These are phyloP conservation scores for Flaveria brownii DNA, from an alignment of 129 eudicot species.

Conservation along the genomic window DNA sequence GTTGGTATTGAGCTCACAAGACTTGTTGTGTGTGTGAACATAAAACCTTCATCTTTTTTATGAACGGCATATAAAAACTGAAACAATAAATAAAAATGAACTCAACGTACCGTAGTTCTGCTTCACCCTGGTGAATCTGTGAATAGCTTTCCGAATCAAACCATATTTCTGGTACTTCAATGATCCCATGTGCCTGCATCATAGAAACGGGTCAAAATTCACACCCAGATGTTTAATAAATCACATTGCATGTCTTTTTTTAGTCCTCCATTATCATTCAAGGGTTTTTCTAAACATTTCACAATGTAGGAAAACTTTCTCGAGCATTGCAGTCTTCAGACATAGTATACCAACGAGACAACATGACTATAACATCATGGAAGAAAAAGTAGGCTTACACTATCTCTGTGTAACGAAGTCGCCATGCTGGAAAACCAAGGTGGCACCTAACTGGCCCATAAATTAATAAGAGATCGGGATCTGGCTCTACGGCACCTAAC, in stretches of 20 bases:
- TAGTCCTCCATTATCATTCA: too few species aligned
- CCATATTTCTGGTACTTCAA: constrained; percentile 66
- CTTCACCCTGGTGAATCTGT: constrained; percentile 71
- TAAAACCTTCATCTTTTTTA: background rate
- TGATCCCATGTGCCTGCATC: constrained; percentile 85
- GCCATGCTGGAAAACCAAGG: constrained; percentile 90
- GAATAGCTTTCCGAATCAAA: constrained; percentile 68
- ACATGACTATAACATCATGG: background rate
- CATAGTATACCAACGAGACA: too few species aligned
- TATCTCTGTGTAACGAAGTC: constrained; percentile 85
- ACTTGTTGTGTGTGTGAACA: too few species aligned
- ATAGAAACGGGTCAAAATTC: constrained; percentile 13
- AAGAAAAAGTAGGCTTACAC: constrained; percentile 51
- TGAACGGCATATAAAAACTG: background rate
- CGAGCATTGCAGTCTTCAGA: too few species aligned
- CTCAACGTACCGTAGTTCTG: constrained; percentile 78
- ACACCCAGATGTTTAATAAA: background rate
- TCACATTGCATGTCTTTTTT: background rate
- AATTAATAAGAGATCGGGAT: constrained; percentile 73
- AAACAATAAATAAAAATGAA: background rate
- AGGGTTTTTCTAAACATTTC: too few species aligned
- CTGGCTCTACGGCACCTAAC: constrained; percentile 59
- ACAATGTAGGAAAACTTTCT: too few species aligned
- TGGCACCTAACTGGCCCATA: constrained; percentile 80
- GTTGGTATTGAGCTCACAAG: too few species aligned